Conservation (phyloP, 495 filamentous ascomycete species). For the Emericellopsis terricola region DNA sequence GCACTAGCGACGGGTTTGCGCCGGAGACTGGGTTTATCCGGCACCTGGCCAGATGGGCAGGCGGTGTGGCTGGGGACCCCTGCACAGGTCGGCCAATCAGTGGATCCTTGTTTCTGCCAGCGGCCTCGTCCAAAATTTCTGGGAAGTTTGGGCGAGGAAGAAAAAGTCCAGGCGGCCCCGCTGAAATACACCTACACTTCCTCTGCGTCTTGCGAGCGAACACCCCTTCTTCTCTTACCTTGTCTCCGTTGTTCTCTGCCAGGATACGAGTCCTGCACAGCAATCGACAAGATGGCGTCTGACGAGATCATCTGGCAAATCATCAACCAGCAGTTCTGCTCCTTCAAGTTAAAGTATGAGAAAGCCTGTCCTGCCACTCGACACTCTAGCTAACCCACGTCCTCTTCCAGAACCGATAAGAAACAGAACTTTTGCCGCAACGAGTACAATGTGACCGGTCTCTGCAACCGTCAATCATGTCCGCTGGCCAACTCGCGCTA, state of each 20-base stretch:
- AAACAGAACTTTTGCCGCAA: conserved; percentile 89
- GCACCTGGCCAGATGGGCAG: neutral
- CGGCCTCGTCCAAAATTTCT: too few species aligned
- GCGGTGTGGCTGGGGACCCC: too few species aligned
- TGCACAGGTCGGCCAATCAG: neutral
- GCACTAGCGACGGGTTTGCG: too few species aligned
- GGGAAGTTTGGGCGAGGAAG: neutral
- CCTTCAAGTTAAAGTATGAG: conserved; percentile 82
- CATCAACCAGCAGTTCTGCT: conserved; percentile 90
- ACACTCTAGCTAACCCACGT: conserved; percentile 4
- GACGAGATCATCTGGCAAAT: conserved; percentile 98
- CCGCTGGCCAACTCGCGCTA: conserved; percentile 91
- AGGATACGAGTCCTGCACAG: too few species aligned
- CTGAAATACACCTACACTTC: neutral
- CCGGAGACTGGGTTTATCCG: neutral
- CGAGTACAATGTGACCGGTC: conserved; percentile 86
- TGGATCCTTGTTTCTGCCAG: too few species aligned
- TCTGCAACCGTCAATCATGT: conserved; percentile 90
- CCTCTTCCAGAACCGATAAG: conserved; percentile 75
- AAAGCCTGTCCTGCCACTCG: conserved; percentile 2
- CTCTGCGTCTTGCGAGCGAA: too few species aligned
- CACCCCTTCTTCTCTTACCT: neutral
- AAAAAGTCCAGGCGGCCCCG: neutral
- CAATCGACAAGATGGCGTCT: conserved; percentile 26
- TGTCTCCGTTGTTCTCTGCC: neutral